A percentile compares a stretch with the other conserved stretches of the same genome.
Conservation (phyloP, 495 filamentous ascomycete species). For the Trichoderma reesei region DNA sequence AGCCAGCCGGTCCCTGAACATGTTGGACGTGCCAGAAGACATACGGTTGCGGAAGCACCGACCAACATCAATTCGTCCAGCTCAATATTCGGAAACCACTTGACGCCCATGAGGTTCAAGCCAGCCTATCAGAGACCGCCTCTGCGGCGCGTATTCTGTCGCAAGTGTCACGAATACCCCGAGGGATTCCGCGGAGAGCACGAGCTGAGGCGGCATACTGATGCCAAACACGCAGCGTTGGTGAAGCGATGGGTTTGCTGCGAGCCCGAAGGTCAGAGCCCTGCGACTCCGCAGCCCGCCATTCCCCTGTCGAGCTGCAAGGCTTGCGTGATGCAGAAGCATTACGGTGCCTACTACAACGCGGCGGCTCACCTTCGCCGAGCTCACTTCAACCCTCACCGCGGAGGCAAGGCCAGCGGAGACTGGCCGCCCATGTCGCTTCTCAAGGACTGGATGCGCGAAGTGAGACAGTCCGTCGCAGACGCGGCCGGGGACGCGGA, state of each 20-base stretch:
- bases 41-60: constrained; percentile 39
- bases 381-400: constrained; percentile 71
- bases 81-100: constrained; percentile 18
- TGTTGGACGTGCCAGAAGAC: constrained; percentile 25
- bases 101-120: constrained; percentile 47
- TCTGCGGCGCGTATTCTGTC: constrained; percentile 69
- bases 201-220: constrained; percentile 79
- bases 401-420: constrained; percentile 79
- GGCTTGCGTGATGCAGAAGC: constrained; percentile 64
- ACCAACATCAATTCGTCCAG: constrained; percentile 26
- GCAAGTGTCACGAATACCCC: constrained; percentile 67
- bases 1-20: constrained; percentile 3
- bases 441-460: constrained; percentile 76
- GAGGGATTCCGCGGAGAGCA: constrained; percentile 92
- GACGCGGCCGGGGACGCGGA: constrained; percentile 15
- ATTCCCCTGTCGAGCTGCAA: constrained; percentile 79
- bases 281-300: constrained; percentile 42
- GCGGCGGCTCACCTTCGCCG: constrained; percentile 86
- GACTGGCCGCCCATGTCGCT: constrained; percentile 79
- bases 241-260: constrained; percentile 76
- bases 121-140: constrained; percentile 63
- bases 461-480: constrained; percentile 47
- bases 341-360: constrained; percentile 97
- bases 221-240: constrained; percentile 62
- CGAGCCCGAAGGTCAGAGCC: constrained; percentile 28